Evolutionary conservation across 305 asterid species (phyloP).

Genomic region (Fraxinus floribunda): DNA sequence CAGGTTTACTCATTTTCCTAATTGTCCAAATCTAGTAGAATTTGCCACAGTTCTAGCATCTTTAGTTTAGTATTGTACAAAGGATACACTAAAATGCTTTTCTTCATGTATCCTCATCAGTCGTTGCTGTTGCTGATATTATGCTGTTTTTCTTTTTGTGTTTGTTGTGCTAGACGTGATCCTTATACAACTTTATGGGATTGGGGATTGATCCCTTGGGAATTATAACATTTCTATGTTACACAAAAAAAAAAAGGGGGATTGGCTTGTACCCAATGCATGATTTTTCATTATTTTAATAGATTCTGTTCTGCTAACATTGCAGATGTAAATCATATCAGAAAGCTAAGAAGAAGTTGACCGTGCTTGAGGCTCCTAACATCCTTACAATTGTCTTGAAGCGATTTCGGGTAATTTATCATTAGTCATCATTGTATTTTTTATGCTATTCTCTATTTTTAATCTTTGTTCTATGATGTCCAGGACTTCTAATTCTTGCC

Average conservation of each 20-base stretch:
- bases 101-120: background rate
- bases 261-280: background rate
- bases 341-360: slow-evolving; percentile 58
- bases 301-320: background rate
- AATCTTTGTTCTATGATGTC: no score
- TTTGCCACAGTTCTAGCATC: slow-evolving; percentile 2
- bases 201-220: background rate
- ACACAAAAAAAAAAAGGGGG: background rate
- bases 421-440: background rate
- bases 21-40: slow-evolving; percentile 1
- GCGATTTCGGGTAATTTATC: slow-evolving; percentile 47
- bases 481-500: no score
- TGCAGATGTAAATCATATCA: slow-evolving; percentile 60
- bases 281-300: slow-evolving; percentile 7
- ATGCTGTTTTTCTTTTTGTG: background rate
- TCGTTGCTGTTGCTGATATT: background rate
- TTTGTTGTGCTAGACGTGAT: slow-evolving; percentile 8
- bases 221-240: no score
- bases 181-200: background rate
- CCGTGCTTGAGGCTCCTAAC: slow-evolving; percentile 60
- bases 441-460: background rate
- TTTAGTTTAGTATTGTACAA: background rate
- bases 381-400: slow-evolving; percentile 55
- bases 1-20: slow-evolving; percentile 34
- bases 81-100: background rate